phyloP scores from a whole-genome alignment of 306 rosid species.

The Castanea sativa region DNA sequence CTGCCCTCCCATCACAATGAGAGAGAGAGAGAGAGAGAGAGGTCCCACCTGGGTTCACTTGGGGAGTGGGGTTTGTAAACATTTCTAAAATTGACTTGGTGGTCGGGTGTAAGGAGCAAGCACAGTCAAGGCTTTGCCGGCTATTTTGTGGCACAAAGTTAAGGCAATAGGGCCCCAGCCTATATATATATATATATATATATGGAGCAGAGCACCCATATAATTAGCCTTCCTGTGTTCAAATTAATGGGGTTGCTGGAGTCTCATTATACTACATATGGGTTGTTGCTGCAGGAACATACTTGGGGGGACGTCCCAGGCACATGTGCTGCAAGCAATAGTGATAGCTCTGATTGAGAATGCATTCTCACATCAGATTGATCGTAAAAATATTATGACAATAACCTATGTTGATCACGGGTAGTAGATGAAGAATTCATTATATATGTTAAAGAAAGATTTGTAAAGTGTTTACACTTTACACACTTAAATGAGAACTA shows the following conservation, averaged over 20 bases:
- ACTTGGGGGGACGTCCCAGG: background rate
- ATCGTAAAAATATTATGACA: too few species aligned
- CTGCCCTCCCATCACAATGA: conserved; percentile 15
- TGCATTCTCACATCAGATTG: too few species aligned
- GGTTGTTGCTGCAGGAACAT: conserved; percentile 12
- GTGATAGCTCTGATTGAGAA: too few species aligned
- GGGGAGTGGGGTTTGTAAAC: conserved; percentile 26
- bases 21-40: background rate
- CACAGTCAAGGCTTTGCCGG: conserved; percentile 49
- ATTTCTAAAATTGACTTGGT: conserved; percentile 28
- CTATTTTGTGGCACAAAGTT: conserved; percentile 52
- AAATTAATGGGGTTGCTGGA: background rate
- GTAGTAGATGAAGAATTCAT: too few species aligned
- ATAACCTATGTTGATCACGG: too few species aligned
- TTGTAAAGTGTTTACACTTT: too few species aligned
- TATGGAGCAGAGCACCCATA: background rate
- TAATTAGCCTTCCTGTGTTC: background rate
- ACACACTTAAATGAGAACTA: too few species aligned
- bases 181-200: background rate
- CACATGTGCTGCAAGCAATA: background rate
- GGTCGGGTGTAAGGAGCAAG: conserved; percentile 34
- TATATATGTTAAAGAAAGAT: too few species aligned
- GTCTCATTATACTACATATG: background rate
- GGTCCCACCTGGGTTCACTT: conserved; percentile 23
- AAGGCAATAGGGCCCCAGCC: conserved; percentile 47